Evolutionary conservation across 768 basidiomycete genomes (phyloP), one percentile per base, ranked within the genome.

Genomic region (Xerocomus brunneocitrinus): DNA sequence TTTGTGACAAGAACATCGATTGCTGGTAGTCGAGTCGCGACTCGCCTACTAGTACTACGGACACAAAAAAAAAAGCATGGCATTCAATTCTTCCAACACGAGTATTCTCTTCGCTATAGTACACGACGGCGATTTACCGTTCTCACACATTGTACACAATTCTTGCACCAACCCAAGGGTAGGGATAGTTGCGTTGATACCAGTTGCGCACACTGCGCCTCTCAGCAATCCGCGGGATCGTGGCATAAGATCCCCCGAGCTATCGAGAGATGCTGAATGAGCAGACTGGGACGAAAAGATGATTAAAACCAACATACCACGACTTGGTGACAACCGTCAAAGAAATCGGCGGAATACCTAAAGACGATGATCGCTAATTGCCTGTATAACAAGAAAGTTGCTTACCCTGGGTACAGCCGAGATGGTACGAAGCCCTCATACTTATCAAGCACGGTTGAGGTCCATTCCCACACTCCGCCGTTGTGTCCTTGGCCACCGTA

Each of bases 391-490:
- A 27, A 16, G 24, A 6, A 5, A 31, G 4, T 34, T 39, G 57
- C 73, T 57, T 73, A 94, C 76, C 92, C 97, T 25, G 97, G 97
- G 67, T 98, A 99, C 46, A 95, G 64, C 34, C 69, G 69, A 1
- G 90, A 93, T 8, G 84, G 76, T 42, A 76, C 76, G 65, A 87
- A 99, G 0, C 91, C 94, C 2, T 91, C 84, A 56, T 82, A 76
- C 27, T 73, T 75, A 22, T 83, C 85, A 42, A 95, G 79, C 28
- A 78, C 59, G 14, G 93, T 94, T 19, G 87, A 87, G 0, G 95
- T 97, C 95, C 95, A 98, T 74, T 98, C 94, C 94, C 95, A 99
- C 14, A 97, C 87, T 5, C 97, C 97, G 7, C 97, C 97, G 59
- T 99, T 98, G 57, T 84, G 82, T 10, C 90, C 88, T 66, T 74